Evolutionary conservation across 495 filamentous ascomycete genomes (phyloP), one percentile per base, ranked within the genome.

Genomic region (Trichoderma gamsii): DNA sequence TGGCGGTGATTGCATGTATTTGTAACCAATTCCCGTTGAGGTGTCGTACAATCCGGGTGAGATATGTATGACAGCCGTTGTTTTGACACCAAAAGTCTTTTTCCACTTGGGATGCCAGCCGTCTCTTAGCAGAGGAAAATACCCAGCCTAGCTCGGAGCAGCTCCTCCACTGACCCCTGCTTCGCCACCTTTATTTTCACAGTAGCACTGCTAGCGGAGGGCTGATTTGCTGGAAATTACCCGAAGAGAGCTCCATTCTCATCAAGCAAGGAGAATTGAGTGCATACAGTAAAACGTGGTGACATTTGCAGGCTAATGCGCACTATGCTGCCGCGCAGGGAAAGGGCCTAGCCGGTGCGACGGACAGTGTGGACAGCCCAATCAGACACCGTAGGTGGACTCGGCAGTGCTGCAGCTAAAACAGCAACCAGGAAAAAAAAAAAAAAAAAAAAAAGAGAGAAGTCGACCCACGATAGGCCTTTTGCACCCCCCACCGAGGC

Each of bases 401-500:
- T 16, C 44, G 15, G 44, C 44, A 49, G 2, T 13, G 3, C 43
- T 18, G 43, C 18, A 46, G 13, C 43, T 46, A 44, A 44, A 16
- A 29, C 43, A 15, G 12, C 9, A 6, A 46, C 9, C 2, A 18
- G 12, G 12, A 0, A 46, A 46, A 46, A 16, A 46, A 46, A 13
- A 46, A 4, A 11, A 46, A 46, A 46, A 16, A 13, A 46, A 46
- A 61, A 61, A 32, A 32, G 35, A 61, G 56, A 12, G 35, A 0
- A 32, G 13, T 29, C 2, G 27, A 61, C 56, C 56, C 23, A 13
- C n/a, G 56, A 61, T 61, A 16, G 56, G 13, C 56, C 56, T 25
- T 61, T 32, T 61, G 27, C 56, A 27, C 29, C 56, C 56, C 56
- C 56, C 56, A 61, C 56, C 56, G 56, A 61, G 51, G 21, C 44